phyloP scores from a whole-genome alignment of 805 yeast species.

The Torulaspora quercuum region DNA sequence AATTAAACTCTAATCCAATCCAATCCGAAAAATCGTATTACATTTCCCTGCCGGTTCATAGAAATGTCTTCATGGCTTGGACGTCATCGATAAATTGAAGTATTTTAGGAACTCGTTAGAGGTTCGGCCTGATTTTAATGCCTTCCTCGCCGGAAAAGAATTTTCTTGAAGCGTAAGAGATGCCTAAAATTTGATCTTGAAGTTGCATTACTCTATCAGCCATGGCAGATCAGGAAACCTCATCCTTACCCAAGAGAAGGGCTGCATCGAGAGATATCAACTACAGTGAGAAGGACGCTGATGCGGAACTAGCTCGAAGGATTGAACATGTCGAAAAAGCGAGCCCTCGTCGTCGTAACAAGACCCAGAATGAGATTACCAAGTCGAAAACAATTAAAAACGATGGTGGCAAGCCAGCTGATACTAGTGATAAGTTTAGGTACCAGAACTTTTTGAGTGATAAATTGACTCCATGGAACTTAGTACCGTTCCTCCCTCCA shows the following conservation, averaged over 20 bases:
- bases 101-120: too few relatives aligned
- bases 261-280: conserved; percentile 25
- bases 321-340: conserved; percentile 21
- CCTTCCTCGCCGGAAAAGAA: too few relatives aligned
- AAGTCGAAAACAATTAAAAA: conserved; percentile 6
- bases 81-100: too few relatives aligned
- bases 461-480: conserved; percentile 29
- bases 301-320: conserved; percentile 24
- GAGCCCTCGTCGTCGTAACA: not conserved
- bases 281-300: conserved; percentile 31
- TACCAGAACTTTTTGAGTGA: conserved; percentile 29
- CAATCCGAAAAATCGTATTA: too few relatives aligned
- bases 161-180: too few relatives aligned
- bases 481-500: conserved; percentile 35
- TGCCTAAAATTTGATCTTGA: too few relatives aligned
- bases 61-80: too few relatives aligned
- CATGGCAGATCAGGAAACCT: conserved; percentile 10
- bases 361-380: conserved; percentile 1
- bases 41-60: too few relatives aligned
- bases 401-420: conserved; percentile 6
- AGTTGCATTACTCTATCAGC: too few relatives aligned
- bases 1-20: too few relatives aligned
- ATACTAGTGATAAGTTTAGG: conserved; percentile 13
- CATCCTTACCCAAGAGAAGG: conserved; percentile 17
- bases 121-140: too few relatives aligned